Evolutionary conservation across 371 early-diverging fungal genomes (phyloP).

Genomic region (Rhizopus microsporus): DNA sequence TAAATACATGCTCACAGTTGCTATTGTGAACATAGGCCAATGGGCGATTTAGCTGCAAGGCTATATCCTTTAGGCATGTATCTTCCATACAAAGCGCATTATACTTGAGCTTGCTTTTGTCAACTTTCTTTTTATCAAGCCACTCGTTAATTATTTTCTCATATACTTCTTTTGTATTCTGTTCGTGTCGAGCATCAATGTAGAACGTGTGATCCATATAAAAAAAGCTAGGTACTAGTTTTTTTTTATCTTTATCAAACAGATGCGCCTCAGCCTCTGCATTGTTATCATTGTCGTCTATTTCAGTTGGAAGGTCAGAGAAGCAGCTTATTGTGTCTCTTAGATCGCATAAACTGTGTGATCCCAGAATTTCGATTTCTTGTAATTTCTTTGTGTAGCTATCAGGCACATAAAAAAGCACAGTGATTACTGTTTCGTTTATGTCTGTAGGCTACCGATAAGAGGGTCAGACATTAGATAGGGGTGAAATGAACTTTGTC

Average conservation of each 20-base stretch:
- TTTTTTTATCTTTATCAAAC: conserved; percentile 10
- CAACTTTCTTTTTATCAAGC: conserved; percentile 19
- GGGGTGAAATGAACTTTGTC: too few species aligned
- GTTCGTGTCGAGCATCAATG: conserved; percentile 36
- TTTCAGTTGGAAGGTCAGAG: conserved; percentile 21
- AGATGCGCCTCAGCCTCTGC: conserved; percentile 10
- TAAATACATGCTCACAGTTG: conserved; percentile 72
- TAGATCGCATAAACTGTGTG: conserved; percentile 39
- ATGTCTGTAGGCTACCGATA: background rate
- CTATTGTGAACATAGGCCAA: conserved; percentile 75
- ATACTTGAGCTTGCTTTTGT: conserved; percentile 13
- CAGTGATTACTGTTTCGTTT: conserved; percentile 20
- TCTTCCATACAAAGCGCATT: conserved; percentile 51
- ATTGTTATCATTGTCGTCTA: conserved; percentile 9
- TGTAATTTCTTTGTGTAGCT: conserved; percentile 32
- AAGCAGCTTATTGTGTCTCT: conserved; percentile 53
- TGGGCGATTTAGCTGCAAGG: conserved; percentile 60
- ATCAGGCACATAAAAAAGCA: conserved; percentile 36
- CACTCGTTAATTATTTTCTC: background rate
- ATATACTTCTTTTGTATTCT: background rate
- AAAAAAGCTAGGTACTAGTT: conserved; percentile 36
- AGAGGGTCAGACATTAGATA: too few species aligned
- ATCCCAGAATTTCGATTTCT: conserved; percentile 52
- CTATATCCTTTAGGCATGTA: conserved; percentile 54
- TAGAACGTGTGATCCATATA: conserved; percentile 53